Percentiles rank a stretch among this genome's conserved stretches.
These are phyloP conservation scores for Candida palmyrensis DNA, from an alignment of 805 yeast species.

Conservation along the genomic window DNA sequence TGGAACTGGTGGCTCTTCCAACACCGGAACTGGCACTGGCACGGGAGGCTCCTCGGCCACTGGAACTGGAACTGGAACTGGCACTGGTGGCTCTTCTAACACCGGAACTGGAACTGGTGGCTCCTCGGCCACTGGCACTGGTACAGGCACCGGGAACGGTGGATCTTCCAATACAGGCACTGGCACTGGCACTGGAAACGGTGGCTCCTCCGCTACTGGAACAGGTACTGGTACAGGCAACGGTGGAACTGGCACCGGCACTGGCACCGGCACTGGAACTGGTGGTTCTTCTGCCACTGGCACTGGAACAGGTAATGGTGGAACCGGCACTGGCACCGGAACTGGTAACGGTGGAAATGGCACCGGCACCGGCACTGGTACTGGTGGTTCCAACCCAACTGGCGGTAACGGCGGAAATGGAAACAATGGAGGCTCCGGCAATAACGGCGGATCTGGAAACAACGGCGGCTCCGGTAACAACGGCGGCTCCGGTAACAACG, in stretches of 20 bases:
- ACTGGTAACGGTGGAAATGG: neutral
- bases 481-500: too few species aligned
- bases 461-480: too few species aligned
- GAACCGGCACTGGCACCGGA: neutral
- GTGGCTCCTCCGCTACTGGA: constrained; percentile 4
- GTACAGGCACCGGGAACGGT: neutral
- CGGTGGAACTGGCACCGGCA: neutral
- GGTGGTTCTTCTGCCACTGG: constrained; percentile 1
- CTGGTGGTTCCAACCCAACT: constrained; percentile 2
- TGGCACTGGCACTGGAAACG: constrained; percentile 1
- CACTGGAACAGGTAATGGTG: neutral
- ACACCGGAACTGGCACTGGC: neutral
- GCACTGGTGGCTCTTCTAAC: neutral
- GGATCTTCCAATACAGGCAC: neutral
- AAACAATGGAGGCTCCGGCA: neutral
- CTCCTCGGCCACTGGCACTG: constrained; percentile 1
- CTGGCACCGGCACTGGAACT: neutral
- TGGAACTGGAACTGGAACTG: neutral
- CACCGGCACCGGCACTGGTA: neutral
- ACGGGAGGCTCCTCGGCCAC: neutral
- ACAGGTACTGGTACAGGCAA: constrained; percentile 6
- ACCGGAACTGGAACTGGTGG: neutral
- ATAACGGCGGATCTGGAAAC: neutral
- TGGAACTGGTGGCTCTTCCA: neutral
- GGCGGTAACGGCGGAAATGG: constrained; percentile 7